Evolutionary conservation across 2,329 filamentous ascomycete species (phyloP), one percentile per base, ranked within the genome.

Genomic region (Hypoxylon rubiginosum): DNA sequence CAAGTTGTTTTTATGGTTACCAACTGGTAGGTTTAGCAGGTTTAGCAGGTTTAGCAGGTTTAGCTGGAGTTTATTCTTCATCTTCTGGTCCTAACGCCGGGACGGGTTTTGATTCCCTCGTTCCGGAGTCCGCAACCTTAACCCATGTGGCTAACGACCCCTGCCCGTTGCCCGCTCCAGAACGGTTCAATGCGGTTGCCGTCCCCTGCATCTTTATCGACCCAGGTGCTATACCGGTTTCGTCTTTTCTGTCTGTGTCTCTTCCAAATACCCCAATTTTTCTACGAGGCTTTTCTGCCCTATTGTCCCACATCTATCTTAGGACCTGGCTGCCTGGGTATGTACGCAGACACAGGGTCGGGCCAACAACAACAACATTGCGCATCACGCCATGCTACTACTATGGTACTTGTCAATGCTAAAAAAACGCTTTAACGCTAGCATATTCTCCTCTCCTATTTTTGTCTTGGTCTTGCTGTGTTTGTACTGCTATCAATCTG

Each of bases 201-300:
- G 49, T 58, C 56, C 66, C 66, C 66, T 66, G 66, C 50, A 48
- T 57, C 56, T 62, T 62, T 67, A 67, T 69, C 50, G 43, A n/a
- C 21, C 39, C 34, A 24, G 52, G 50, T 55, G 39, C 50, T 64
- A 66, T 63, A 55, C 63, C 59, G 36, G 51, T 53, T 54, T 55
- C 34, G 50, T 53, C 43, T 26, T 24, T 24, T 49, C n/a, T 13
- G n/a, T n/a, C n/a, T n/a, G n/a, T n/a, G 36, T 39, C 36, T 41
- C 36, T 13, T 43, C 3, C 10, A 9, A 10, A 4, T 36, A 21
- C 39, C 39, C 39, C 7, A 43, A 21, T 9, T 43, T 43, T 17
- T 19, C 5, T 43, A 10, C 13, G 21, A 17, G 11, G 48, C 54
- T 30, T 41, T 46, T 63, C 61, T 58, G 64, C 67, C 67, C 67